Conservation (phyloP, 805 yeast species). For the Pichia membranifaciens region DNA sequence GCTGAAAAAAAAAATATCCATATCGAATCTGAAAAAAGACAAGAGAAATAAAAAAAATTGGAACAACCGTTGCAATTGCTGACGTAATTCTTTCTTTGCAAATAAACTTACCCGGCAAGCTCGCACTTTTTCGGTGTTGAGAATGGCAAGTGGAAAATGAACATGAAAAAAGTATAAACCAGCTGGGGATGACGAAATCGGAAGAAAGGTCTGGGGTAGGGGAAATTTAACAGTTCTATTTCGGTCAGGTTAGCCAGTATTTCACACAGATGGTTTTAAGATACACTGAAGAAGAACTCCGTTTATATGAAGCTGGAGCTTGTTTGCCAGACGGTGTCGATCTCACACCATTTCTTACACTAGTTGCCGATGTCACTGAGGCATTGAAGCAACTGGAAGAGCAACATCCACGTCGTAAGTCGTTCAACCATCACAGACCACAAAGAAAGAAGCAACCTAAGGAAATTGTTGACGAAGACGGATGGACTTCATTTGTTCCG, state of each 20-base stretch:
- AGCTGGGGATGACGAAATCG: background rate
- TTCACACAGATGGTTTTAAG: conserved; percentile 7
- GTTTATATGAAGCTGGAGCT: conserved; percentile 51
- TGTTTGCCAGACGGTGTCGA: conserved; percentile 58
- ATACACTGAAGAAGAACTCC: conserved; percentile 68
- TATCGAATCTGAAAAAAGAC: background rate
- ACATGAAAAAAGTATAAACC: background rate
- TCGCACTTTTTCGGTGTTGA: background rate
- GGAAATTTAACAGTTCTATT: background rate
- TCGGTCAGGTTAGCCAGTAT: background rate
- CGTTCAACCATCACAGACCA: conserved; percentile 37
- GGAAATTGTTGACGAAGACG: conserved; percentile 65
- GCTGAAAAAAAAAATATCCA: background rate
- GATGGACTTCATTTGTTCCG: conserved; percentile 67
- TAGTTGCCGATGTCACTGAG: conserved; percentile 60
- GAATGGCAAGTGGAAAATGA: background rate
- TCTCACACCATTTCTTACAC: conserved; percentile 55
- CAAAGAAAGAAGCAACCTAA: conserved; percentile 44
- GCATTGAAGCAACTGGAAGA: conserved; percentile 30
- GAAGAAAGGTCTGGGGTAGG: no score
- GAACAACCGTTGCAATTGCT: background rate
- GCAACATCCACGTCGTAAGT: conserved; percentile 40
- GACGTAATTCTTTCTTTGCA: background rate
- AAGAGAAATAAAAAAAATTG: background rate
- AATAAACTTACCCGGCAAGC: conserved; percentile 3